Evolutionary conservation across 345 rosid species (phyloP).

Genomic region (Arabidopsis thaliana): TAIR10.1 NC_003071.7:18541001-18541500

Average conservation of each 20-base stretch:
- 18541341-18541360: neutral
- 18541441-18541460: neutral
- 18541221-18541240: neutral
- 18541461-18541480: conserved; percentile 22
- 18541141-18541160: neutral
- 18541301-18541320: too few species aligned
- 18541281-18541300: too few species aligned
- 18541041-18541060: conserved; percentile 35
- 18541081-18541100: conserved; percentile 36
- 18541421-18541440: neutral
- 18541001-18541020: neutral
- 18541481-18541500: conserved; percentile 3
- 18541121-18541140: neutral
- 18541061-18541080: conserved; percentile 33
- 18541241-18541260: neutral
- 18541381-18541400: neutral
- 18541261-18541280: neutral
- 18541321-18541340: neutral
- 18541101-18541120: conserved; percentile 22
- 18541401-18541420: neutral
- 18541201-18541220: conserved; percentile 3
- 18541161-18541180: too few species aligned
- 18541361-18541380: neutral
- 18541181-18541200: conserved; percentile 1
- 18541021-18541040: conserved; percentile 19